These are phyloP conservation scores for Sordariomycetes sp. DNA, from an alignment of 2,329 filamentous ascomycete genomes.

Conservation along the genomic window DNA sequence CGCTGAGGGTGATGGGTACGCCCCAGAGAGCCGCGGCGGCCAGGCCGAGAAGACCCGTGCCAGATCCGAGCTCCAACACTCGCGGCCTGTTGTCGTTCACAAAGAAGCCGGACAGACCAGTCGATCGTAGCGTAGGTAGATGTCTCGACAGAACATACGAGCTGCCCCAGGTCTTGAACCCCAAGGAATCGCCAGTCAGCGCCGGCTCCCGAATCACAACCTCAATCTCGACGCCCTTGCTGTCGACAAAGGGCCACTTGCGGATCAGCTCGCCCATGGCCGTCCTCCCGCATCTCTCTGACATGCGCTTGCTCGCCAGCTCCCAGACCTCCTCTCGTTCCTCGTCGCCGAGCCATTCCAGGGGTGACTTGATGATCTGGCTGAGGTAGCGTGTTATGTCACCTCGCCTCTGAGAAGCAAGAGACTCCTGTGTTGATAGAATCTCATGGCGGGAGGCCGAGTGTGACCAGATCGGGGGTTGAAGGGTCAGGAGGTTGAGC, in stretches of 20 bases:
- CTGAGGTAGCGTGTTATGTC: constrained; percentile 59
- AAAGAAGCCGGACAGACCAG: constrained; percentile 36
- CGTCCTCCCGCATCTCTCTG: constrained; percentile 72
- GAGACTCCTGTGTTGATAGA: constrained; percentile 29
- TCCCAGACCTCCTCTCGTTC: constrained; percentile 67
- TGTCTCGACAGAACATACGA: constrained; percentile 76
- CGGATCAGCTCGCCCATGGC: constrained; percentile 50
- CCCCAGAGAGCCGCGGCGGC: constrained; percentile 68
- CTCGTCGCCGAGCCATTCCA: constrained; percentile 62
- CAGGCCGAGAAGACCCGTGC: constrained; percentile 84
- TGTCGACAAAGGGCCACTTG: constrained; percentile 39
- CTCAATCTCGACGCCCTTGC: constrained; percentile 35
- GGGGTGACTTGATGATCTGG: constrained; percentile 55
- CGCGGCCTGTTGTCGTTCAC: constrained; percentile 19
- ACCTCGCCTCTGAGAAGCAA: constrained; percentile 29
- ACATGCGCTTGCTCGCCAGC: constrained; percentile 67
- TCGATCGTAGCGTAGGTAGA: constrained; percentile 40
- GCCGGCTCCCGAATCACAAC: constrained; percentile 78
- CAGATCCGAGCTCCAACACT: constrained; percentile 75
- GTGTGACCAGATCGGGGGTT: constrained; percentile 60
- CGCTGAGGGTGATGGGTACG: constrained; percentile 64
- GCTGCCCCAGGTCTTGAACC: constrained; percentile 92
- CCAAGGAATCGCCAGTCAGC: constrained; percentile 78
- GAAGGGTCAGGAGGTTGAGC: constrained; percentile 56
- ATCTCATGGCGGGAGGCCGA: constrained; percentile 30